Evolutionary conservation across 2,329 filamentous ascomycete species (phyloP), one percentile per base, ranked within the genome.

Genomic region (Talaromyces sp.): DNA sequence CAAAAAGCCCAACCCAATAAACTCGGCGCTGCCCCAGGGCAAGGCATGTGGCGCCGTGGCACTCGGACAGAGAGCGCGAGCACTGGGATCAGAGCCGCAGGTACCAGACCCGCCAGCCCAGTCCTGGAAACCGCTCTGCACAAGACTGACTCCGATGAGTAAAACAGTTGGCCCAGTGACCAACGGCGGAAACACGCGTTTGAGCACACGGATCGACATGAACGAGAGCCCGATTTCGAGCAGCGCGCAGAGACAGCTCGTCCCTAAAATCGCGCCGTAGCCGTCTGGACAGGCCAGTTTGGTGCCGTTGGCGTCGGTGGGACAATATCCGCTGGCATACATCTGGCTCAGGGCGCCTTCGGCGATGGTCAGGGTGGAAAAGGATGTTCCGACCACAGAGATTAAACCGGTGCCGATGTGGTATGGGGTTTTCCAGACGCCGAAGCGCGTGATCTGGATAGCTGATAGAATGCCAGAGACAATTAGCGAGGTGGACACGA

Each of bases 401-500:
- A 89, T 84, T 62, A 89, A 70, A 4, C 87, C 87, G 0, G 87
- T 89, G 10, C 87, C 84, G 60, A 87, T 72, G 63, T 79, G 85
- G 67, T 88, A 89, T 2, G 84, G 85, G 0, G 86, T 86, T 61
- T 79, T 79, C 64, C 77, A 81, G 61, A 89, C 81, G 64, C 86
- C 86, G 61, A 89, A 83, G 5, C 85, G 80, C 1, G 84, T 86
- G 65, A 90, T 88, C 67, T 90, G 87, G 27, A 90, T 75, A 0
- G 83, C 77, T 6, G 85, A 88, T 2, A 88, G 77, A 52, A 89
- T 78, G 9, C 87, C 87, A 43, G 84, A 88, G 24, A 85, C 84
- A 61, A 90, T 88, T 58, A 90, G 78, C 0, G 86, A 85, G 0
- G 87, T 87, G 17, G 86, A 89, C 6, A 89, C 87, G 1, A 89